These are phyloP conservation scores for Dryas octopetala DNA, from an alignment of 306 rosid genomes.

Conservation along the genomic window DNA sequence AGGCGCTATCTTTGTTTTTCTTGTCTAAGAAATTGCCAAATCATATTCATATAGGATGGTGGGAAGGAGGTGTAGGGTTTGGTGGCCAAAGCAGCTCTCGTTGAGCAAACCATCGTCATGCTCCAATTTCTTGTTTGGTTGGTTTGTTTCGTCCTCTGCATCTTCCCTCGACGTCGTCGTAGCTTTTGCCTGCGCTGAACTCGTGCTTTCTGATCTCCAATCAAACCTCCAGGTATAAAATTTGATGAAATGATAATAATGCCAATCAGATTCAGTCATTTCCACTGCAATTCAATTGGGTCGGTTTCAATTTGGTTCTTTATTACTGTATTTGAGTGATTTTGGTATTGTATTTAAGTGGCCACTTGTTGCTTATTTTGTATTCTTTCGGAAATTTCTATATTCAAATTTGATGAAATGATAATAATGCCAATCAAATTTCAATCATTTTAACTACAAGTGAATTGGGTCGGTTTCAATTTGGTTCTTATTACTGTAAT, in stretches of 20 bases:
- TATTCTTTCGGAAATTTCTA: neutral
- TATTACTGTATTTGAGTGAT: neutral
- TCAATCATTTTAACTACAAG: neutral
- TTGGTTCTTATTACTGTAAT: neutral
- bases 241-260: conserved; percentile 17
- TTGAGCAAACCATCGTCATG: conserved; percentile 41
- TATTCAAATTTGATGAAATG: conserved; percentile 11
- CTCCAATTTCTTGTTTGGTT: conserved; percentile 65
- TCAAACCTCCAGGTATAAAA: conserved; percentile 57
- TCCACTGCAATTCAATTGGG: neutral
- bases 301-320: neutral
- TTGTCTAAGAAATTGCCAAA: neutral
- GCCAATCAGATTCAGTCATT: neutral
- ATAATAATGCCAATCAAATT: neutral
- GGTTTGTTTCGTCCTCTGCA: conserved; percentile 68
- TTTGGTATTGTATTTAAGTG: neutral
- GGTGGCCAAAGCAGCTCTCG: conserved; percentile 89
- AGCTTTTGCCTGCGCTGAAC: conserved; percentile 56
- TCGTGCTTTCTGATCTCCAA: conserved; percentile 38
- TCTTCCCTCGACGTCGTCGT: conserved; percentile 72
- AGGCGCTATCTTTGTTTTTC: too few species aligned
- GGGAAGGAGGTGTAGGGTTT: conserved; percentile 69
- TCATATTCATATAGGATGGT: conserved; percentile 26
- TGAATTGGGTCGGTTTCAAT: neutral
- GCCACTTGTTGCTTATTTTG: neutral